Evolutionary conservation across 1,284 basidiomycete species (phyloP).

Genomic region (Ustilago shanxiensis): DNA sequence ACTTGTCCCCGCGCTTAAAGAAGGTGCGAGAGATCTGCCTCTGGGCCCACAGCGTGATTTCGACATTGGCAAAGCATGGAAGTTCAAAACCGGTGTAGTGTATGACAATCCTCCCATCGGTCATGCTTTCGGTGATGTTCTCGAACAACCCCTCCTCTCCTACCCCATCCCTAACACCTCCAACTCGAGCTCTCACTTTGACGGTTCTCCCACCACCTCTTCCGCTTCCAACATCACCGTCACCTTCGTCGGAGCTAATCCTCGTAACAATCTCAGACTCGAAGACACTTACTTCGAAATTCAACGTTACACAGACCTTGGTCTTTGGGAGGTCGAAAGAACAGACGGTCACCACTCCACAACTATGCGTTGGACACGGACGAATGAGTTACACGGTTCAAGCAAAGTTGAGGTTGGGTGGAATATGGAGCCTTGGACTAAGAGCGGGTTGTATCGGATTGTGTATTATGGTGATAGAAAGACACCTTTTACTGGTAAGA

Average conservation of each 20-base stretch:
- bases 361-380: constrained; percentile 76
- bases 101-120: constrained; percentile 70
- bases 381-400: constrained; percentile 45
- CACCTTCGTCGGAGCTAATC: constrained; percentile 82
- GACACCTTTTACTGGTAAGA: constrained; percentile 71
- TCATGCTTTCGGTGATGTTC: constrained; percentile 78
- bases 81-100: constrained; percentile 51
- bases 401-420: constrained; percentile 47
- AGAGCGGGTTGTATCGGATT: constrained; percentile 77
- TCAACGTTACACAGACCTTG: constrained; percentile 73
- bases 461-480: constrained; percentile 82
- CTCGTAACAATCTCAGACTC: constrained; percentile 82
- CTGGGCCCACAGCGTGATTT: constrained; percentile 79
- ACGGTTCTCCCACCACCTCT: constrained; percentile 10
- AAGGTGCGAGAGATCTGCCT: constrained; percentile 72
- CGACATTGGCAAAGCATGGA: constrained; percentile 77
- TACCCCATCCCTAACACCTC: constrained; percentile 74
- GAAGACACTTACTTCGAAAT: constrained; percentile 81
- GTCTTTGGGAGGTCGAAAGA: constrained; percentile 75
- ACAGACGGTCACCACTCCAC: constrained; percentile 86
- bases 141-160: constrained; percentile 75
- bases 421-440: constrained; percentile 72
- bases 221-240: constrained; percentile 74
- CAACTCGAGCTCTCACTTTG: constrained; percentile 7
- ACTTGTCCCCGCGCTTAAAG: constrained; percentile 70